These are phyloP conservation scores for Pestalotiopsis sp. DNA, from an alignment of 2,329 filamentous ascomycete species.

Conservation along the genomic window DNA sequence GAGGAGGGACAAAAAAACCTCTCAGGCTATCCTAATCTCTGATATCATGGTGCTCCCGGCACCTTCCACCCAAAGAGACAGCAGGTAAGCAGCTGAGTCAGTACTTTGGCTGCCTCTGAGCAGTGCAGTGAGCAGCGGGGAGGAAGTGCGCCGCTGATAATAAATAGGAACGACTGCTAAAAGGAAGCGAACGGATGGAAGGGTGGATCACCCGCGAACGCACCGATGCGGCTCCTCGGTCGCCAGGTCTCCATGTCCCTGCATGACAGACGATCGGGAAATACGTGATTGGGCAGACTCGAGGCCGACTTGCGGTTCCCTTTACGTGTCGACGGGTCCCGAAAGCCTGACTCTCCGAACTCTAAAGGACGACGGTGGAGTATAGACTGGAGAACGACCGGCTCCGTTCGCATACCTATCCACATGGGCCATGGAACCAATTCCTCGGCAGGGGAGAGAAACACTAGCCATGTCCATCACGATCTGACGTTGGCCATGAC, in stretches of 20 bases:
- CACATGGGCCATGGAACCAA: constrained; percentile 1
- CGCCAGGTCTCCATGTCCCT: constrained; percentile 4
- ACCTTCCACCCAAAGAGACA: not conserved
- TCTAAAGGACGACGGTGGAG: not conserved
- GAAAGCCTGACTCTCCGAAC: constrained; percentile 5
- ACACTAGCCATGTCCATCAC: constrained; percentile 1
- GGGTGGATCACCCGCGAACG: not conserved
- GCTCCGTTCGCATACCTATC: not conserved
- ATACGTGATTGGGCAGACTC: constrained; percentile 6
- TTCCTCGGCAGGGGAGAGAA: not conserved
- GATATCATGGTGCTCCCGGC: not conserved
- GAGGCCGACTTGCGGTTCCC: not conserved
- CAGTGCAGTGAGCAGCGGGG: not conserved
- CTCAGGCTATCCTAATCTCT: not conserved
- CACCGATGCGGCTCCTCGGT: not conserved
- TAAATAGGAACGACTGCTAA: not conserved
- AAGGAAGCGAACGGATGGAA: not conserved
- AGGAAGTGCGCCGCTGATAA: not conserved
- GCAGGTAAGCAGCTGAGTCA: not conserved
- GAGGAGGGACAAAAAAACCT: not conserved
- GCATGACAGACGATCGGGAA: not conserved
- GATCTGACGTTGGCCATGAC: constrained; percentile 5
- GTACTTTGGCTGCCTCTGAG: not conserved
- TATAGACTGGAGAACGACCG: not conserved
- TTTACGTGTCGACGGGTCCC: not conserved